Base-by-base conservation (phyloP, 345 rosid species). In the Boechera stricta region DNA sequence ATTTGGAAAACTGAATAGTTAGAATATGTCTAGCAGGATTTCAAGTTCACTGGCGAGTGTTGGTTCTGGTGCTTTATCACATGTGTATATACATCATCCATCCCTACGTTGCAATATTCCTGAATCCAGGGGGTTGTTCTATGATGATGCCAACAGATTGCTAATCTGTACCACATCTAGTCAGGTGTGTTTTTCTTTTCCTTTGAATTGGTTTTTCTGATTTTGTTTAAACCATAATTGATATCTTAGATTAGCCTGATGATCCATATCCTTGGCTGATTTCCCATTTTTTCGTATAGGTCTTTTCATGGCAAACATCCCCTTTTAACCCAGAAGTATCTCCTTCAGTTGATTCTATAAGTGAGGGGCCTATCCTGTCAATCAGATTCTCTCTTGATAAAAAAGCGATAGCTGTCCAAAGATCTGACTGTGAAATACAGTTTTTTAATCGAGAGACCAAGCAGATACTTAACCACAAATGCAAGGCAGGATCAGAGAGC, bases 101-200 rank as follows among this genome's bases (percentile, higher is more conserved):
- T 87, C 98, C 28, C 84, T 95, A 63, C 82, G 77, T 21, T 90
- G 93, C 84, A 80, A 82, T 82, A 45, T 86, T 82, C 87, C 89
- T 72, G 93, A 84, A 67, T 87, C 96, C 66, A 87, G 83, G 69
- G 89, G 91, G 65, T 86, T 91, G 67, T 89, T 84, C 86, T 96
- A 93, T 76, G 99, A 96, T 78, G 98, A 96, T 81, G 97, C 91
- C 73, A 89, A 84, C 83, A 93, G 88, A 84, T 73, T 90, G 78
- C 84, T 93, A 21, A 80, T 91, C 49, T 81, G 87, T 47, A 79
- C 87, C 52, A 84, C 92, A 48, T 82, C 87, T 71, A 79, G 80
- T 82, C 90, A 91, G 97, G 98, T 91, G 4, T 57, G 42, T 31
- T 39, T 36, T 26, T 52, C 18, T 65, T 72, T 65, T 77, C 54